These are phyloP conservation scores for Mycena haematopus DNA, from an alignment of 768 basidiomycete species.

Conservation along the genomic window DNA sequence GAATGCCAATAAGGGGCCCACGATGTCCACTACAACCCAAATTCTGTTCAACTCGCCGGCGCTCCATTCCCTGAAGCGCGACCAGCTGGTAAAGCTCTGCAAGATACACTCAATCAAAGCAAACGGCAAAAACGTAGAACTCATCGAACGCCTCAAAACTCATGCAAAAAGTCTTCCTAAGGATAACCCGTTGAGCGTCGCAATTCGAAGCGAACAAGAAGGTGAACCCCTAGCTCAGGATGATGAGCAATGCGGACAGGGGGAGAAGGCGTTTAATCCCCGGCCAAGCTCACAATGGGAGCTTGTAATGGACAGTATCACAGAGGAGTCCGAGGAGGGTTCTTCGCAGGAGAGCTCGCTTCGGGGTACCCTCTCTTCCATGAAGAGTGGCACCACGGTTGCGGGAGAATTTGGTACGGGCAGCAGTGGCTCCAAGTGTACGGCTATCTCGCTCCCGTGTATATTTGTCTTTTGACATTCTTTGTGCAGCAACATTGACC, in stretches of 20 bases:
- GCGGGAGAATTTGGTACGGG: slow-evolving; percentile 78
- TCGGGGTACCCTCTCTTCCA: slow-evolving; percentile 52
- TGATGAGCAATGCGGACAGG: slow-evolving; percentile 34
- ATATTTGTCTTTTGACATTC: slow-evolving; percentile 27
- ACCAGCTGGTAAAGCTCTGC: slow-evolving; percentile 86
- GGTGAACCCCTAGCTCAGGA: slow-evolving; percentile 30
- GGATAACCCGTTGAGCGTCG: slow-evolving; percentile 61
- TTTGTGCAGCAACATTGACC: slow-evolving; percentile 52
- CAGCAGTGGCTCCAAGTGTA: slow-evolving; percentile 69
- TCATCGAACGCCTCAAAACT: slow-evolving; percentile 70
- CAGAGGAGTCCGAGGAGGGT: slow-evolving; percentile 68
- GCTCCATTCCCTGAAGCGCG: slow-evolving; percentile 81
- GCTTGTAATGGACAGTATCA: slow-evolving; percentile 81
- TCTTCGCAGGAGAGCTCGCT: slow-evolving; percentile 48
- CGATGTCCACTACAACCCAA: slow-evolving; percentile 72
- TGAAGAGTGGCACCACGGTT: slow-evolving; percentile 39
- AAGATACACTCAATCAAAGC: slow-evolving; percentile 84
- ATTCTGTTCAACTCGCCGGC: slow-evolving; percentile 88
- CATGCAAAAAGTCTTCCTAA: slow-evolving; percentile 71
- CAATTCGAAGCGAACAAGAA: slow-evolving; percentile 54
- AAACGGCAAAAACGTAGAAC: slow-evolving; percentile 77
- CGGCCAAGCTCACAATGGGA: slow-evolving; percentile 86
- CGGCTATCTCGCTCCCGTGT: slow-evolving; percentile 31
- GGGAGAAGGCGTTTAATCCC: slow-evolving; percentile 42
- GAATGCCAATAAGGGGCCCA: no score